Evolutionary conservation across 2,329 filamentous ascomycete species (phyloP), one percentile per base, ranked within the genome.

Genomic region (Alternaria atra): DNA sequence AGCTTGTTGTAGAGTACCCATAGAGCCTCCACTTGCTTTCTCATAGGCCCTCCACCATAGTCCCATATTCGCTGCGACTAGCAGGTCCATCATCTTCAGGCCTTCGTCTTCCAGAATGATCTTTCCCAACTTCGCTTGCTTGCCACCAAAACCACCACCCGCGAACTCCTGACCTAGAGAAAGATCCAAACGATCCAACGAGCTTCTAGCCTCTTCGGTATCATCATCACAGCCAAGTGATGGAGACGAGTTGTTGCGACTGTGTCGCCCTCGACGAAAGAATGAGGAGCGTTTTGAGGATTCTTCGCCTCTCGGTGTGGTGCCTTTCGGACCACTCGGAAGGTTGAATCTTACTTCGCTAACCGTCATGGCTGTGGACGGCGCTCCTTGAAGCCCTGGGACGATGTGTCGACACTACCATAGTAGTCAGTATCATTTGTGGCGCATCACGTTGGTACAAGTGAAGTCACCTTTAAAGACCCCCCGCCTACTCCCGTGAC

Each of bases 31-130:
- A 46, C 55, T 64, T 7, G 67, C 65, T 50, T 81, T 84, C 70
- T 92, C 90, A 86, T 93, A 97, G 4, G 91, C 89, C 70, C 89
- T 89, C 94, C 94, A 98, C 92, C 94, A 99, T 15, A 98, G 82
- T 1, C 91, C 93, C 80, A 99, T 87, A 74, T 97, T 97, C 10
- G 93, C 91, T 4, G 94, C 92, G 20, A 99, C 92, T 0, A 97
- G 84, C 60, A 99, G 79, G 82, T 99, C 95, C 71, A 98, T 80
- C 94, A 99, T 98, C 82, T 97, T 97, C 66, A 97, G 81, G 0
- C 95, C 95, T 72, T 97, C 94, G 57, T 94, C 89, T 69, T 93
- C 88, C 37, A 99, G 86, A 52, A 98, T 93, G 52, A 99, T 82
- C 80, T 98, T 99, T 0, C 94, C 95, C 70, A 99, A 82, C 81